Evolutionary conservation across 108 stramenopile genomes (phyloP).

Genomic region (Cyclotella kingstonii): DNA sequence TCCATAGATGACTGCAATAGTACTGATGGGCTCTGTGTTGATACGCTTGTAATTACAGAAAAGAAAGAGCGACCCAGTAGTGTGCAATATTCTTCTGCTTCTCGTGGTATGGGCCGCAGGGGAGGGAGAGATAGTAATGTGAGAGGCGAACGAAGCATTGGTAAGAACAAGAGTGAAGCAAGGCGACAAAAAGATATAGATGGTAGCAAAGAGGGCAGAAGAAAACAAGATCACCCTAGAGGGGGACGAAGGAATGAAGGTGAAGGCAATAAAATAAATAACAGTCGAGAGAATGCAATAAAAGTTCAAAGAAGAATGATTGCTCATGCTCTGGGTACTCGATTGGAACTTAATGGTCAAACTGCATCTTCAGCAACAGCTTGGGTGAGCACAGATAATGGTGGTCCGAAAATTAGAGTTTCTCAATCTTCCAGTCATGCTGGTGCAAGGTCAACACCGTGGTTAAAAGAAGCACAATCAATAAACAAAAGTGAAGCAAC

Average conservation of each 20-base stretch:
- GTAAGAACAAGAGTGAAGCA: no score
- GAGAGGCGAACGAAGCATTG: no score
- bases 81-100: background rate
- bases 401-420: background rate
- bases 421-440: background rate
- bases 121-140: background rate
- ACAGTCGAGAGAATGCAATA: background rate
- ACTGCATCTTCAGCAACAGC: background rate
- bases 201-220: background rate
- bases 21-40: background rate
- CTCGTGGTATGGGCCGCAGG: background rate
- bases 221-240: background rate
- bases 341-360: background rate
- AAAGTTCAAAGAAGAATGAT: conserved; percentile 9
- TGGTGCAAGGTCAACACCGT: conserved; percentile 12
- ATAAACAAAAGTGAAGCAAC: background rate
- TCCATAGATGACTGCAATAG: background rate
- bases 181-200: background rate
- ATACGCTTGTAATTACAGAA: background rate
- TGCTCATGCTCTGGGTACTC: conserved; percentile 10
- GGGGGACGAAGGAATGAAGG: background rate
- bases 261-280: background rate
- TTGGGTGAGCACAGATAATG: background rate
- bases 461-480: conserved; percentile 7
- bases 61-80: background rate